Conservation (phyloP, 2,329 filamentous ascomycete species). For the Epichloe glyceriae region DNA sequence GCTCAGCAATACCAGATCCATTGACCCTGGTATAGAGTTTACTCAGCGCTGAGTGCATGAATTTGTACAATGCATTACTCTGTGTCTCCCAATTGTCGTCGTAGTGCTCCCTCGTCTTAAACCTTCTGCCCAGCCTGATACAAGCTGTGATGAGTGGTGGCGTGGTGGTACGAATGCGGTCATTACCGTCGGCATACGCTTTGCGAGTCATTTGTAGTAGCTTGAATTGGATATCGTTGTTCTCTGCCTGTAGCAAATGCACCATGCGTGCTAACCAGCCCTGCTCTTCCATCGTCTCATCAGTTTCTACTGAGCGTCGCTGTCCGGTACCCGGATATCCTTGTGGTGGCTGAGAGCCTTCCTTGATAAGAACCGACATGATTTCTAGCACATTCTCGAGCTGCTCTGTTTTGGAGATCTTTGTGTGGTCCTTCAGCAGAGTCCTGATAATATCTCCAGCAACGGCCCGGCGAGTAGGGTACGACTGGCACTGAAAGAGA, state of each 20-base stretch:
- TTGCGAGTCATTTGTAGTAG: conserved; percentile 80
- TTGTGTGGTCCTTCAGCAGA: conserved; percentile 70
- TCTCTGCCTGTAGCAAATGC: conserved; percentile 67
- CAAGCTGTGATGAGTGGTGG: conserved; percentile 83
- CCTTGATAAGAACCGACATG: conserved; percentile 81
- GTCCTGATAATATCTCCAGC: conserved; percentile 77
- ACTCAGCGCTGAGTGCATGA: conserved; percentile 80
- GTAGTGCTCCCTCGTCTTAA: conserved; percentile 82
- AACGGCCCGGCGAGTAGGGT: conserved; percentile 79
- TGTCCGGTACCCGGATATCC: conserved; percentile 76
- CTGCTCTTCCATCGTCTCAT: conserved; percentile 96
- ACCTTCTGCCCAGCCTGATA: conserved; percentile 75
- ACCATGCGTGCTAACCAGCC: conserved; percentile 90
- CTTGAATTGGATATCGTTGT: conserved; percentile 91
- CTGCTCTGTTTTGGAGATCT: conserved; percentile 64
- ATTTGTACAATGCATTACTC: conserved; percentile 76
- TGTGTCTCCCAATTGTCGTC: conserved; percentile 52
- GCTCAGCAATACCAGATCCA: conserved; percentile 63
- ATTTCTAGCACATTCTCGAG: conserved; percentile 83
- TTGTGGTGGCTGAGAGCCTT: conserved; percentile 71
- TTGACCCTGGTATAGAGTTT: conserved; percentile 79
- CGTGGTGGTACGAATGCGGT: conserved; percentile 90
- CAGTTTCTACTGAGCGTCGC: conserved; percentile 67
- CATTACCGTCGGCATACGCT: conserved; percentile 81
- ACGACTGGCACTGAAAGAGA: conserved; percentile 81